Percentiles rank a stretch among this genome's conserved stretches.
These are phyloP conservation scores for Nannizzia gypsea DNA, from an alignment of 2,329 filamentous ascomycete genomes.

Conservation along the genomic window DNA sequence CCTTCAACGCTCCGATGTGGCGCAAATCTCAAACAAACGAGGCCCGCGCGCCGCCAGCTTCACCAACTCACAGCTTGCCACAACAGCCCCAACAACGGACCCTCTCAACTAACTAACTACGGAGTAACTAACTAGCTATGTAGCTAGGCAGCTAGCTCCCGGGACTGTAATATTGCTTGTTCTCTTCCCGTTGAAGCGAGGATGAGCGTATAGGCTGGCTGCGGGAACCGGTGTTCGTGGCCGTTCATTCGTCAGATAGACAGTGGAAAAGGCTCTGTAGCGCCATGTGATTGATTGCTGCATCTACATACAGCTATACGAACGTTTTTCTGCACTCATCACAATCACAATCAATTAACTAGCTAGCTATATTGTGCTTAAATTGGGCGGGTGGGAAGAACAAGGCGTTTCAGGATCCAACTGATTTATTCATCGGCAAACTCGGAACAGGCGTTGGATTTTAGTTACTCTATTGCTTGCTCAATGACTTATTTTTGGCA, in stretches of 20 bases:
- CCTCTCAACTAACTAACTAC: too few species aligned
- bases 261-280: too few species aligned
- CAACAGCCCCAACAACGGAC: not conserved
- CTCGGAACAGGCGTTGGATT: not conserved
- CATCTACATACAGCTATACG: not conserved
- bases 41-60: not conserved
- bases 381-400: not conserved
- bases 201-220: not conserved
- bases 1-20: not conserved
- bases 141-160: not conserved
- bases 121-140: too few species aligned
- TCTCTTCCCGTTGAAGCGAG: not conserved
- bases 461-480: too few species aligned
- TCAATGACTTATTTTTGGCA: not conserved
- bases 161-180: constrained; percentile 1
- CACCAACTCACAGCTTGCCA: constrained; percentile 2
- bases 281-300: constrained; percentile 1
- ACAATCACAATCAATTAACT: not conserved
- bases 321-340: not conserved
- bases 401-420: not conserved
- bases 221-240: constrained; percentile 1
- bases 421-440: not conserved
- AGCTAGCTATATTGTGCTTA: not conserved
- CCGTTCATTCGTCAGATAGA: not conserved
- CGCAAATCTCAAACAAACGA: not conserved